These are phyloP conservation scores for Naganishia sp. DNA, from an alignment of 1,284 basidiomycete genomes.

Conservation along the genomic window DNA sequence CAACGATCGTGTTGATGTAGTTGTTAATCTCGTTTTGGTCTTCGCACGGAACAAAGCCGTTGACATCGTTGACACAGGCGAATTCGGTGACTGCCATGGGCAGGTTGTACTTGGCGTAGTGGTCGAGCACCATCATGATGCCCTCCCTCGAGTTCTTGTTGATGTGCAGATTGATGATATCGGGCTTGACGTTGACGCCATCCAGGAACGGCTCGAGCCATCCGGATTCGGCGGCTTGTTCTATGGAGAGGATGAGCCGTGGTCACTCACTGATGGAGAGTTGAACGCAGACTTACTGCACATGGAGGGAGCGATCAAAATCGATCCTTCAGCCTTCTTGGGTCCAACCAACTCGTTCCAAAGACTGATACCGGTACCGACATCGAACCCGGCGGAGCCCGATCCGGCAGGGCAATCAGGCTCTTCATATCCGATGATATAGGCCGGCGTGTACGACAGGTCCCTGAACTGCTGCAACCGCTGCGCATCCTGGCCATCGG, in stretches of 20 bases:
- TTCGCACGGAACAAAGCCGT: conserved; percentile 46
- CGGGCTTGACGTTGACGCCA: conserved; percentile 38
- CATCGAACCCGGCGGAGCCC: conserved; percentile 40
- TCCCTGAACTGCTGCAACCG: conserved; percentile 47
- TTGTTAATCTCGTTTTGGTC: conserved; percentile 48
- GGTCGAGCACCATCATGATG: conserved; percentile 45
- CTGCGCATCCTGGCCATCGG: conserved; percentile 41
- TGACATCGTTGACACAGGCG: conserved; percentile 51
- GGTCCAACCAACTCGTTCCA: conserved; percentile 51
- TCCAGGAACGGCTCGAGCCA: conserved; percentile 46
- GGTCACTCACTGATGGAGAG: neutral
- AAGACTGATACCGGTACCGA: conserved; percentile 39
- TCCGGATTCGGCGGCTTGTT: conserved; percentile 46
- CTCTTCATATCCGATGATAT: conserved; percentile 53
- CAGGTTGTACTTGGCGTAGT: conserved; percentile 49
- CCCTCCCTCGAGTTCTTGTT: conserved; percentile 52
- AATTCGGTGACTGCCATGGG: conserved; percentile 54
- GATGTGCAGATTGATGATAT: conserved; percentile 51
- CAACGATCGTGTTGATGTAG: conserved; percentile 52
- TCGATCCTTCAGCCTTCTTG: conserved; percentile 41
- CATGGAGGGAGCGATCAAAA: conserved; percentile 50
- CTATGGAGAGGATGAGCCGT: conserved; percentile 4
- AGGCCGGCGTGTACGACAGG: conserved; percentile 43
- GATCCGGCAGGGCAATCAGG: conserved; percentile 48
- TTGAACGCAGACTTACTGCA: conserved; percentile 38